Conservation (phyloP, 176 grass and related monocot genomes). For the Zoysia pacifica region DNA sequence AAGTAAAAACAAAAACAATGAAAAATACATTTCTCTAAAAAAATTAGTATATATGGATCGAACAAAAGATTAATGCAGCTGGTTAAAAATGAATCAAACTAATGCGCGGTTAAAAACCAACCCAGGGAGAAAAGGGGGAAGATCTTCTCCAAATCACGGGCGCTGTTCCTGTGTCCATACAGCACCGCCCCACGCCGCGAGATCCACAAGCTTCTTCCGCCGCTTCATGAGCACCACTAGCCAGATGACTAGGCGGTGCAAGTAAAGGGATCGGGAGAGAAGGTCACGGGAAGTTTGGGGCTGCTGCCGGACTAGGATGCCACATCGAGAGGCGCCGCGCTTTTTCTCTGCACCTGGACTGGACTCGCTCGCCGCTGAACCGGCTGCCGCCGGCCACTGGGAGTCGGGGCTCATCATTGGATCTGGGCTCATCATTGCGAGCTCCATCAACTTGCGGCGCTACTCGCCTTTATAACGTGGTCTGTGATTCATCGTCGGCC, state of each 20-base stretch:
- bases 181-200: background rate
- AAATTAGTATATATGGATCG: too few species aligned
- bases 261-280: background rate
- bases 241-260: background rate
- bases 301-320: too few species aligned
- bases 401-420: background rate
- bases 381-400: background rate
- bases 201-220: constrained; percentile 32
- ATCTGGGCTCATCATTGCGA: background rate
- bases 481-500: background rate
- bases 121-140: too few species aligned
- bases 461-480: background rate
- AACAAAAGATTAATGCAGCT: too few species aligned
- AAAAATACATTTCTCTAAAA: too few species aligned
- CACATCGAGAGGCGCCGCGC: background rate
- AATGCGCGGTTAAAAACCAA: too few species aligned
- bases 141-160: too few species aligned
- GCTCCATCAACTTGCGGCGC: background rate
- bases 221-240: background rate
- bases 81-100: too few species aligned
- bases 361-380: background rate
- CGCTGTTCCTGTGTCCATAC: background rate
- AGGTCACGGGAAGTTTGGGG: constrained; percentile 22
- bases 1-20: too few species aligned
- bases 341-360: background rate